phyloP scores from a whole-genome alignment of 2,329 filamentous ascomycete genomes.

The Teratosphaeria destructans region DNA sequence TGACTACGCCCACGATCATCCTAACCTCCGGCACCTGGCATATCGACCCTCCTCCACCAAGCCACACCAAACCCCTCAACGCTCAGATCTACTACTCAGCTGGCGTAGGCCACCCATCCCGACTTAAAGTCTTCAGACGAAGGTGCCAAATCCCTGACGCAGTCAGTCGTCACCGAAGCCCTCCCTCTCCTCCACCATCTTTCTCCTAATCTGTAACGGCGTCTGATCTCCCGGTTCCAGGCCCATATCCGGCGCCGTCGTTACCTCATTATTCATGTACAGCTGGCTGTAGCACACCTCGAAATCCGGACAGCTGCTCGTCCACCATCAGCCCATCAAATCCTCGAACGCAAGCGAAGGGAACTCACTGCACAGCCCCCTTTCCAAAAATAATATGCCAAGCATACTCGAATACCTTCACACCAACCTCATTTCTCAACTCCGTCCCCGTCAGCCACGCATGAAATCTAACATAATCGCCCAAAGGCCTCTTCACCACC shows the following conservation, averaged over 20 bases:
- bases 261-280: background rate
- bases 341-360: background rate
- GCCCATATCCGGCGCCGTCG: background rate
- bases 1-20: too few species aligned
- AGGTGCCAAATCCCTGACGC: too few species aligned
- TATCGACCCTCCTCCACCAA: too few species aligned
- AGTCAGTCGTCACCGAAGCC: background rate
- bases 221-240: background rate
- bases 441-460: slow-evolving; percentile 39
- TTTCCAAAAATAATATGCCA: background rate
- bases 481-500: slow-evolving; percentile 34
- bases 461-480: slow-evolving; percentile 39
- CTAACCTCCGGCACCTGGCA: too few species aligned
- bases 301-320: background rate
- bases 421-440: slow-evolving; percentile 34
- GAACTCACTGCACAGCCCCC: background rate
- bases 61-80: too few species aligned
- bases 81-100: too few species aligned
- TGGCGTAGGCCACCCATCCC: too few species aligned
- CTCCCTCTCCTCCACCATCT: background rate
- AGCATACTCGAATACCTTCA: background rate
- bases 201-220: background rate
- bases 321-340: background rate
- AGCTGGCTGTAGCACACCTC: background rate
- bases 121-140: too few species aligned